These are phyloP conservation scores for Xylariaceae sp. DNA, from an alignment of 2,329 filamentous ascomycete species.

Conservation along the genomic window DNA sequence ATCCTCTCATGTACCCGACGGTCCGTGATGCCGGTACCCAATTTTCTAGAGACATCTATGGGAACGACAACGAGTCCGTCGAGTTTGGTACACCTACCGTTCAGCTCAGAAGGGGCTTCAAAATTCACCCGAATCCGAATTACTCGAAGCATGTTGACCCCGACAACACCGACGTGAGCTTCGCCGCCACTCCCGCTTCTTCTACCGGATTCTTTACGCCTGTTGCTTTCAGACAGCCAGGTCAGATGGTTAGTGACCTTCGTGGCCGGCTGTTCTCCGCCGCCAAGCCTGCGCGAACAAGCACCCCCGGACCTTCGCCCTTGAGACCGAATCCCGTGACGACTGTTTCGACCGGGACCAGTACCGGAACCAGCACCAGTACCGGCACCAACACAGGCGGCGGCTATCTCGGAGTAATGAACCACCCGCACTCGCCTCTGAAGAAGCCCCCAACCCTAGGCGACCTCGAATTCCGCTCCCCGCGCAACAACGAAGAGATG, in stretches of 20 bases:
- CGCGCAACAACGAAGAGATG: conserved; percentile 58
- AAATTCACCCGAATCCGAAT: conserved; percentile 76
- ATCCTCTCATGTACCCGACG: conserved; percentile 76
- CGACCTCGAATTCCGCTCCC: conserved; percentile 46
- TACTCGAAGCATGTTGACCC: conserved; percentile 70
- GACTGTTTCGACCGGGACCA: conserved; percentile 24
- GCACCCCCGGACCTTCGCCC: conserved; percentile 58
- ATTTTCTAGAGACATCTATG: conserved; percentile 49
- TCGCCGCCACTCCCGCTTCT: conserved; percentile 35
- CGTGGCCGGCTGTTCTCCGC: conserved; percentile 46
- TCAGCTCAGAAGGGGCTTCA: conserved; percentile 68
- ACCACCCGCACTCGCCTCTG: conserved; percentile 74
- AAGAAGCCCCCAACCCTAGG: conserved; percentile 67
- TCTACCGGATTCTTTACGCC: conserved; percentile 40
- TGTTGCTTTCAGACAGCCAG: conserved; percentile 29
- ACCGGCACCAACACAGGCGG: conserved; percentile 38
- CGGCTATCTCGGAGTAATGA: conserved; percentile 74
- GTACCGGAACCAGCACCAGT: conserved; percentile 13
- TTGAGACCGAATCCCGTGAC: conserved; percentile 23
- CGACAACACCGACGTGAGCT: conserved; percentile 40
- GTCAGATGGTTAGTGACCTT: conserved; percentile 32
- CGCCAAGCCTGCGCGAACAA: conserved; percentile 70
- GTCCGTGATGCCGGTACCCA: conserved; percentile 78
- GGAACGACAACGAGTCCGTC: conserved; percentile 41
- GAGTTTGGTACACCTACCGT: conserved; percentile 51